Conservation (phyloP, 2,329 filamentous ascomycete genomes). For the Trichoderma hamatum region DNA sequence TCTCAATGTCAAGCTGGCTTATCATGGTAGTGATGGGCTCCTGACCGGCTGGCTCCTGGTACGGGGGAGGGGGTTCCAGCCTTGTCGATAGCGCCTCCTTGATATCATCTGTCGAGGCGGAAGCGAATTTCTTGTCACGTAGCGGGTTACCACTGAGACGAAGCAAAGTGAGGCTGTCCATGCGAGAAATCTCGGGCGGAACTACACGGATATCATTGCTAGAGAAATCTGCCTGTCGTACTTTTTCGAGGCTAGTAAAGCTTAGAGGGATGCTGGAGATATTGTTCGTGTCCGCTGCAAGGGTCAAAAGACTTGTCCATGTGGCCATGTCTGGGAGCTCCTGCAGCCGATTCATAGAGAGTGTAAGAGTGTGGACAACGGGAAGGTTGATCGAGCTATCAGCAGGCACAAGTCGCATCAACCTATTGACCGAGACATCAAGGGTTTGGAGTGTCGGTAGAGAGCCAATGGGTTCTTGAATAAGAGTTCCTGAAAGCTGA, state of each 20-base stretch:
- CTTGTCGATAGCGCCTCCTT: slow-evolving; percentile 72
- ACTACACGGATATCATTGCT: slow-evolving; percentile 80
- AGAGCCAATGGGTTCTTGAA: slow-evolving; percentile 61
- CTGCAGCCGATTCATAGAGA: slow-evolving; percentile 81
- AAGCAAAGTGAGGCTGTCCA: slow-evolving; percentile 76
- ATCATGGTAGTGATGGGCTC: slow-evolving; percentile 32
- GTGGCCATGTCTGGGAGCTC: slow-evolving; percentile 71
- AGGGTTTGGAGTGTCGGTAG: slow-evolving; percentile 71
- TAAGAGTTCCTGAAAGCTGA: slow-evolving; percentile 71
- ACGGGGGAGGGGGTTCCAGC: slow-evolving; percentile 59
- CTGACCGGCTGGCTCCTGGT: slow-evolving; percentile 39
- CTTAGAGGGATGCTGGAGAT: slow-evolving; percentile 76
- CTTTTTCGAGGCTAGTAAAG: slow-evolving; percentile 66
- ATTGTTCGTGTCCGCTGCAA: slow-evolving; percentile 81
- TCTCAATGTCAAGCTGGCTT: slow-evolving; percentile 38
- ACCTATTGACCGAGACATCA: slow-evolving; percentile 76
- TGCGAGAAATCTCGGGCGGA: slow-evolving; percentile 74
- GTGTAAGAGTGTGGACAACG: slow-evolving; percentile 69
- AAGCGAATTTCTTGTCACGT: slow-evolving; percentile 82
- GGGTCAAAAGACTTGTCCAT: slow-evolving; percentile 72
- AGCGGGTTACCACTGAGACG: slow-evolving; percentile 87
- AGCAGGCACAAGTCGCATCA: slow-evolving; percentile 57
- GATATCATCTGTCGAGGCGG: slow-evolving; percentile 77
- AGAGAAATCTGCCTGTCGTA: slow-evolving; percentile 80
- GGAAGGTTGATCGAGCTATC: slow-evolving; percentile 63